Evolutionary conservation across 495 filamentous ascomycete genomes (phyloP).

Genomic region (Apiosordaria backusii): DNA sequence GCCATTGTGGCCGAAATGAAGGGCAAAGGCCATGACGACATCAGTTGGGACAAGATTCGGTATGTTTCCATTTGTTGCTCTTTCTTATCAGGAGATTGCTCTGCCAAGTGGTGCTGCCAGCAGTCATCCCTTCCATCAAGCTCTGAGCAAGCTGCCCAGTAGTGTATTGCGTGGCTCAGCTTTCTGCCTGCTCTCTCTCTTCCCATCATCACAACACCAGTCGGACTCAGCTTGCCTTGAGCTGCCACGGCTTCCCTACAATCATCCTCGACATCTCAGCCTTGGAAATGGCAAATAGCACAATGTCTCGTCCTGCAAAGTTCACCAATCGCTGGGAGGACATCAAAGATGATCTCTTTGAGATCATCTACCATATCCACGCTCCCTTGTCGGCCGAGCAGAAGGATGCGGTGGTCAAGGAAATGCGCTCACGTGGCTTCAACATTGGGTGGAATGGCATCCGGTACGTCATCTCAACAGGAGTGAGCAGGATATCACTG

Average conservation of each 20-base stretch:
- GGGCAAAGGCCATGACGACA: constrained; percentile 8
- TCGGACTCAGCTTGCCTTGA: neutral
- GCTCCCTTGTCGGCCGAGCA: constrained; percentile 28
- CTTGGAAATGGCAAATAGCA: neutral
- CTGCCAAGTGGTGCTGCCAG: neutral
- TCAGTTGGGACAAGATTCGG: constrained; percentile 22
- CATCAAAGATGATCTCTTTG: constrained; percentile 32
- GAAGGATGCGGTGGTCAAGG: constrained; percentile 24
- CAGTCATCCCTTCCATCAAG: neutral
- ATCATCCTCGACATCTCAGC: neutral
- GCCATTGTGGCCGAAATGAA: constrained; percentile 8
- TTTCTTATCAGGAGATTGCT: neutral
- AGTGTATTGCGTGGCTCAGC: neutral
- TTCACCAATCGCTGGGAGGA: constrained; percentile 24
- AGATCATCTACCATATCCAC: constrained; percentile 21
- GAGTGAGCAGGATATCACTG: neutral
- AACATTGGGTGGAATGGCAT: constrained; percentile 37
- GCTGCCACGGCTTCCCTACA: neutral
- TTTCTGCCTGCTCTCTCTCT: neutral
- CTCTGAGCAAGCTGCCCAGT: neutral
- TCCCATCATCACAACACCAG: neutral
- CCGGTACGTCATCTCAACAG: constrained; percentile 25
- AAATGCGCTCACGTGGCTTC: constrained; percentile 25
- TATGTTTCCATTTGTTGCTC: constrained; percentile 10
- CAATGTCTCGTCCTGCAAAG: constrained; percentile 14